Conservation (phyloP, 306 rosid genomes). For the Vigna radiata region DNA sequence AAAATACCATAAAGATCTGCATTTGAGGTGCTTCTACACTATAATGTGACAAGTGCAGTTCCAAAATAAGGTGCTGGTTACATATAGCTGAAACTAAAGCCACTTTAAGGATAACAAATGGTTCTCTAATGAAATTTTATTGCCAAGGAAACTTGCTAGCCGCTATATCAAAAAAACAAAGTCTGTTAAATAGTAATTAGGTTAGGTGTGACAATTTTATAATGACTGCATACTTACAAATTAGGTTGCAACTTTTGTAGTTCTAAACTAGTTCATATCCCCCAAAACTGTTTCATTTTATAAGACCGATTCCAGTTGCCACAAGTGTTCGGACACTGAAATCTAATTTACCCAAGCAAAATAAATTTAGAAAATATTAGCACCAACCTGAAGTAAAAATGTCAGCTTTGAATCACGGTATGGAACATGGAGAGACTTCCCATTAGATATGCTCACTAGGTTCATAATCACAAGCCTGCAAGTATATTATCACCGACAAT, state of each 20-base stretch:
- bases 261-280: slow-evolving; percentile 3
- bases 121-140: neutral
- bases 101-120: slow-evolving; percentile 14
- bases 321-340: neutral
- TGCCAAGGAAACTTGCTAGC: slow-evolving; percentile 3
- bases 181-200: neutral
- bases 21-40: slow-evolving; percentile 21
- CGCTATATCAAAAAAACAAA: neutral
- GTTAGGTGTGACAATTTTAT: neutral
- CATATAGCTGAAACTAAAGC: slow-evolving; percentile 19
- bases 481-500: slow-evolving; percentile 34
- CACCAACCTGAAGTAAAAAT: slow-evolving; percentile 90
- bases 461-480: slow-evolving; percentile 99
- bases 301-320: neutral
- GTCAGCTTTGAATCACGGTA: slow-evolving; percentile 97
- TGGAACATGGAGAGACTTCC: slow-evolving; percentile 96
- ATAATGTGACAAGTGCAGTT: slow-evolving; percentile 3
- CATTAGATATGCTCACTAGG: slow-evolving; percentile 79
- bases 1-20: too few relatives aligned
- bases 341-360: slow-evolving; percentile 19
- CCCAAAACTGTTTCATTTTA: neutral
- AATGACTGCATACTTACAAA: neutral
- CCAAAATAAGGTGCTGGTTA: slow-evolving; percentile 18
- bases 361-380: slow-evolving; percentile 33
- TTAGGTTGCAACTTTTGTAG: neutral